Base-by-base conservation (phyloP, 306 rosid genomes). In the Mucuna pruriens region DNA sequence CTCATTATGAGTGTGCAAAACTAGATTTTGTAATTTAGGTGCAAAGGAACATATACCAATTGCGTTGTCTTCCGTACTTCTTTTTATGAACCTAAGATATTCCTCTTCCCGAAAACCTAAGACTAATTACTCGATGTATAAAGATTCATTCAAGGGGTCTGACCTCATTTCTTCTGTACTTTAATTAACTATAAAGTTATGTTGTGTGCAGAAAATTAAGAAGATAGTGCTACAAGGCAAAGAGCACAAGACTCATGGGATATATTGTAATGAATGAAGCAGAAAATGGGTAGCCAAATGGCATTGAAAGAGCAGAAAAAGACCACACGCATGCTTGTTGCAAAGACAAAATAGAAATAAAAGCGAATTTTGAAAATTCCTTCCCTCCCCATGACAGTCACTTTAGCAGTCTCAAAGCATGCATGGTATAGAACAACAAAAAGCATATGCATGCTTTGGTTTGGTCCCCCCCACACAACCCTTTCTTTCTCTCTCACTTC, bases 321-420 rank as follows among this genome's bases (percentile, higher is more conserved):
- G 72, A 63, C 42, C 75, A 84, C 71, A 75, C 73, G 85, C 83
- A 77, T 78, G 83, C 83, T 71, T 54, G 38, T 75, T 79, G 58
- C 60, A 79, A 79, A 79, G 67, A 49, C 69, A 84, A 81, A 67
- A 71, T 76, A 45, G 70, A 72, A 72, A 77, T 34, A 51, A 85
- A 44, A 25, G 46, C 7, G 15, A 58, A 71, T 73, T 82, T 60
- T 45, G 11, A 81, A 84, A 76, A 44, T 77, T 65, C 74, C 45
- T 65, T 81, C 74, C 85, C 83, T 81, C 42, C 39, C 71, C n/a
- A 49, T 84, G 78, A 74, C 36, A 79, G 78, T 19, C 10, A 55
- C 78, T 74, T 66, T 79, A 74, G 81, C 29, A 84, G 25, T 40
- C 11, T 61, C 60, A 62, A 61, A 49, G 77, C 65, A 60, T 83